Evolutionary conservation across 345 rosid genomes (phyloP), one percentile per base, ranked within the genome.

Genomic region (Syzygium jambos): DNA sequence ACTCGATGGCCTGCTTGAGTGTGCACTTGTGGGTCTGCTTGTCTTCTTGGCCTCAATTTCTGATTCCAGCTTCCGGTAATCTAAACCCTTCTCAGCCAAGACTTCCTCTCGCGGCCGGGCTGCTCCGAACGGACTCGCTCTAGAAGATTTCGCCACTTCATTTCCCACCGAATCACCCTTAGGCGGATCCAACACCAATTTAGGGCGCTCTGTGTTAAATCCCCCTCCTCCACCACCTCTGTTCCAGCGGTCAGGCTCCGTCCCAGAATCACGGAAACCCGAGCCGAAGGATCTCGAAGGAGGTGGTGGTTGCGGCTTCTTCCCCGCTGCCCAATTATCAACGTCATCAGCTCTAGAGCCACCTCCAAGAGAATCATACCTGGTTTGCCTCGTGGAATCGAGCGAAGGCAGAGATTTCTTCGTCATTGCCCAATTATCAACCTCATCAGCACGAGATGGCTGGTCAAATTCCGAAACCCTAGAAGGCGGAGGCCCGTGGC

Each of bases 71-170:
- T 94, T 94, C 96, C 93, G 96, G 96, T 95, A 98, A 87, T 98
- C 99, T 91, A 98, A 89, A 65, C 99, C 99, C 90, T 96, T 98
- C 87, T 95, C 99, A 7, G 99, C 98, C 88, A 96, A 90, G 43
- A 98, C 96, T 89, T 96, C 92, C 90, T 98, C 99, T 88, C 99
- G 93, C 0, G 99, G 99, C 92, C 97, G 94, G 2, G 99, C 99
- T 34, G 91, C 95, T 7, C 99, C 99, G 88, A 98, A 98, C 2
- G 99, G 99, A 89, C 89, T 98, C 30, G 97, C 84, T 94, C 90
- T 96, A 87, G 90, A 92, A 41, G 96, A 87, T 90, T 92, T 96
- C 90, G 61, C 92, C 51, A 89, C 49, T 49, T 95, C 97, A 78
- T 34, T 91, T 56, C 38, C 93, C 86, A 85, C 93, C 2, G 88